A percentile compares a stretch with the other conserved stretches of the same genome.
Conservation (phyloP, 169 alveolate species). For the Eimeria sp. region DNA sequence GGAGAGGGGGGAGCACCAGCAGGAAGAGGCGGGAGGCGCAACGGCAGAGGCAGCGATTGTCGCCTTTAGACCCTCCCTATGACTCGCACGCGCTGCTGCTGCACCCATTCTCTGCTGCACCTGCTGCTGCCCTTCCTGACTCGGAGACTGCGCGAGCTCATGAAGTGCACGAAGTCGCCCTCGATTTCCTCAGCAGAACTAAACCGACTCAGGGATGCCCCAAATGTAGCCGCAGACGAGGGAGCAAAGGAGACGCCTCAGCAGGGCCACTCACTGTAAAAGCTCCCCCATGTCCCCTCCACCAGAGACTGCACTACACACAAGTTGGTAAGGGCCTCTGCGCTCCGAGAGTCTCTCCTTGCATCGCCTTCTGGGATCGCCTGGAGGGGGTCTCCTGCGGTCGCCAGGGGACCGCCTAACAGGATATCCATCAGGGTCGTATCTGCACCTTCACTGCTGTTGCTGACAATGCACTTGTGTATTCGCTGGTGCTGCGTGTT, state of each 20-base stretch:
- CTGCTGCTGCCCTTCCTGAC: constrained; percentile 20
- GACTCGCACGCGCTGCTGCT: constrained; percentile 30
- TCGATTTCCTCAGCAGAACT: constrained; percentile 25
- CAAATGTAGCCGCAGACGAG: background rate
- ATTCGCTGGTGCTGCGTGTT: background rate
- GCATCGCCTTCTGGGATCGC: background rate
- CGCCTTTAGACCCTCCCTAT: constrained; percentile 58
- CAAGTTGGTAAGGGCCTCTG: background rate
- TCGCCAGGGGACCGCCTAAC: too few relatives aligned
- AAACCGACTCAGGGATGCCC: constrained; percentile 39
- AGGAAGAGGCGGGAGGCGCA: constrained; percentile 13
- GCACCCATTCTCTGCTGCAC: constrained; percentile 49
- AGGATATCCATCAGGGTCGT: too few relatives aligned
- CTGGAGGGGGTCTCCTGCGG: too few relatives aligned
- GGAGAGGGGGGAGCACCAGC: background rate
- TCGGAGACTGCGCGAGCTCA: constrained; percentile 4
- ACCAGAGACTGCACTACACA: constrained; percentile 56
- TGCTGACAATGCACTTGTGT: background rate
- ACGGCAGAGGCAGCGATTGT: constrained; percentile 48
- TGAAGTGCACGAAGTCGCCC: constrained; percentile 38
- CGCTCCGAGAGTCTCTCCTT: background rate
- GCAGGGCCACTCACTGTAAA: background rate
- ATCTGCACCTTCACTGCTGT: background rate
- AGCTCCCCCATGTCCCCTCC: background rate
- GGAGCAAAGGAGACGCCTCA: background rate